Base-by-base conservation (phyloP, 176 grass and related monocot genomes). In the Saccharum officinarum region DNA sequence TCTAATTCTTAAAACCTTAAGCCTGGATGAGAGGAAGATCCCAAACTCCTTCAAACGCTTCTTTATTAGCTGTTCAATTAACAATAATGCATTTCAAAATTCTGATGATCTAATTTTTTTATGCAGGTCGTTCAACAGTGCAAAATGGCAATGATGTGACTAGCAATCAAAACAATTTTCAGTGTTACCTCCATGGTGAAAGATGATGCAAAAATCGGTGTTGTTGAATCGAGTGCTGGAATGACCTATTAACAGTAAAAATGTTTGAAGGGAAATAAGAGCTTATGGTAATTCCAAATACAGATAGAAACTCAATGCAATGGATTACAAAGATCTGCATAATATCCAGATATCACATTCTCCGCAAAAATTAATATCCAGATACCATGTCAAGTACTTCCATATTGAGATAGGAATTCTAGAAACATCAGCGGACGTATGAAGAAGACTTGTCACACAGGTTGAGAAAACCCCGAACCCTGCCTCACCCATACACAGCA, bases 1-100 rank as follows among this genome's bases (percentile, higher is more conserved):
- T 91, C 90, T 92, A 49, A 92, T 88, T 34, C 72, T 99, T 81
- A 99, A 89, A 89, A 80, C 66, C 78, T 94, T 99, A 64, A 99
- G 93, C 88, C 97, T 94, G 25, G 93, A 94, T 64, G 87, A 88
- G 62, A 95, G 82, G 36, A 92, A 94, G 85, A 98, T 96, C 26
- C 93, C 97, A 67, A 99, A 99, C 81, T 99, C 97, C 88, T 99
- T 99, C 84, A 99, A 83, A 63, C 97, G 93, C 68, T 88, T 99
- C 84, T 96, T 99, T 77, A 99, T 96, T 73, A 99, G 84, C 97
- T 99, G 93, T 74, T 37, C 34, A 90, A 55, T 89, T 75, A 82
- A 71, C 36, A 93, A 86, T 76, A 75, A 87, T 30, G 41, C 65
- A 64, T 57, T 57, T 73, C 31, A 89, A 66, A 83, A 82, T 73